Base-by-base conservation (phyloP, 768 basidiomycete species). In the Strobilomyces dryophilus region DNA sequence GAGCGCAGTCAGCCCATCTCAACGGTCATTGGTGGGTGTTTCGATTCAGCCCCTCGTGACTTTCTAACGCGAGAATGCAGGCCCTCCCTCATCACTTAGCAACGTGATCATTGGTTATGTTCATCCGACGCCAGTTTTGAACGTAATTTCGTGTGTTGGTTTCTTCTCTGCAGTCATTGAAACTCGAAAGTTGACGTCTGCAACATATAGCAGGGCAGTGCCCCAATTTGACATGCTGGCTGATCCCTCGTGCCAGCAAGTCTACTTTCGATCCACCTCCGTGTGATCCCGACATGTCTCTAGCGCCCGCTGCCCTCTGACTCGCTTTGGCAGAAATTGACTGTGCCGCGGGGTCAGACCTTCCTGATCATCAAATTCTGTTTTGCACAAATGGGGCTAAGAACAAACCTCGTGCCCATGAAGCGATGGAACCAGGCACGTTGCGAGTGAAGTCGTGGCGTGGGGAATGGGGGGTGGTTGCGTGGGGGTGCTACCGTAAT, bases 161-260 rank as follows among this genome's bases (percentile, higher is more conserved):
- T 45, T 24, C 21, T 26, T 31, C 17, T 8, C 8, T 44, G 21
- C 32, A n/a, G 18, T 9, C 8, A 24, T 57, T 32, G 20, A 45
- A 44, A 50, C 39, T 29, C 12, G 24, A 27, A 18, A 44, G 18
- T 26, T 46, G 27, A 51, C 45, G 29, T 31, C 24, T 51, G 39
- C n/a, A 27, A 37, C 46, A 40, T 47, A 29, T 29, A 6, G 29
- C 29, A 29, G 2, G 27, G 42, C 21, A 74, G 72, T 76, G 74
- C 54, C 67, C 70, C 36, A 67, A 80, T 67, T 80, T 77, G 60
- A 71, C 69, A 31, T 80, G 81, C 58, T 80, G 75, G 74, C 39
- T 66, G 72, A 41, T 62, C 67, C 20, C 73, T 79, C 29, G 59
- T 47, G 48, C 42, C 27, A 18, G 35, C 24, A 24, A 24, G 24